Base-by-base conservation (phyloP, 2,329 filamentous ascomycete species). In the Monilinia laxa region DNA sequence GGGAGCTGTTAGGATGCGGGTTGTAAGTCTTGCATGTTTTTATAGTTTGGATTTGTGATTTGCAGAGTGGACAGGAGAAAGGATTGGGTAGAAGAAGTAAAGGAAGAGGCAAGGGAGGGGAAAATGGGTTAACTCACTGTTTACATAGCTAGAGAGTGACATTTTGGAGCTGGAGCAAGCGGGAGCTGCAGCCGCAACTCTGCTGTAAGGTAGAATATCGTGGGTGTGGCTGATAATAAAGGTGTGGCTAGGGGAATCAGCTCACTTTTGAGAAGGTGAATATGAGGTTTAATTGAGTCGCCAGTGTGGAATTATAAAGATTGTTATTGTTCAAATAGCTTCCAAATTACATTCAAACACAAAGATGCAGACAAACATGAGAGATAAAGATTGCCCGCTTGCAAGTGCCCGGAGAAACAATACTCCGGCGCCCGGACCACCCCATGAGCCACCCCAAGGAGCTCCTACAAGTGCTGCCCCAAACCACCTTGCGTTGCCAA, bases 91-190 rank as follows among this genome's bases (percentile, higher is more conserved):
- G 7, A 59, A 20, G 59, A 45, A n/a, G 5, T 10, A n/a, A 25
- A 4, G 23, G 53, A 52, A 62, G 52, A 54, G 59, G 31, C 12
- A 54, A 42, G 64, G 40, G 28, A 47, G 59, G 47, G 58, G 9
- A 38, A 47, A 16, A 23, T 23, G 28, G 57, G 66, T 53, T n/a
- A 62, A 73, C 81, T 77, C 75, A 85, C 83, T 83, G 72, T 84
- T 83, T 69, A 85, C 79, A 76, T 83, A 84, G 68, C 76, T 70
- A 71, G 83, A 79, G 58, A 85, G 80, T 74, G 83, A 85, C 83
- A 85, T 85, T 40, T 53, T 69, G 67, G 31, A 69, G 56, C 53
- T 31, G 64, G 62, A 52, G 42, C 51, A 3, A 68, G 56, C 51
- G n/a, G 65, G 62, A 42, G 14, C 45, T 55, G 65, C 57, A 51